These are phyloP conservation scores for Herpetospermum pedunculosum DNA, from an alignment of 306 rosid species.

Conservation along the genomic window DNA sequence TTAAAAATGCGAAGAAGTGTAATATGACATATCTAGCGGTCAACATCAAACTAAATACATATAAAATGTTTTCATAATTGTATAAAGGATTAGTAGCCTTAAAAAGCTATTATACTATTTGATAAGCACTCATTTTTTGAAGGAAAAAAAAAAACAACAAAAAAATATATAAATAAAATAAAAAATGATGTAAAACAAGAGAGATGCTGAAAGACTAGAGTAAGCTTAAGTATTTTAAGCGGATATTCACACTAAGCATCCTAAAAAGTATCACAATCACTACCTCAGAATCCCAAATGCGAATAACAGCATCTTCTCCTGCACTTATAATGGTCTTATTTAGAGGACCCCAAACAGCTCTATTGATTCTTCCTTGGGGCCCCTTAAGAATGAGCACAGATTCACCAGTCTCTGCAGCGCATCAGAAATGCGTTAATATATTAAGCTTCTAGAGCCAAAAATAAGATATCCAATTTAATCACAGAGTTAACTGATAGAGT, in stretches of 20 bases:
- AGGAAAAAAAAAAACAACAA: no score
- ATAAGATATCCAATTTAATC: neutral
- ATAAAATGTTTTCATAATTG: neutral
- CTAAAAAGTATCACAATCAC: no score
- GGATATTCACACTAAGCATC: no score
- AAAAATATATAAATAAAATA: no score
- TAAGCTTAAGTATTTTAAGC: no score
- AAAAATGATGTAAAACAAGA: no score
- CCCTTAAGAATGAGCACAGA: conserved; percentile 59
- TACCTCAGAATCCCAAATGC: conserved; percentile 95
- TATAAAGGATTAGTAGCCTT: neutral
- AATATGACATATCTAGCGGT: neutral
- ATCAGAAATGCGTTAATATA: neutral
- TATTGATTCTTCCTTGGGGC: conserved; percentile 83
- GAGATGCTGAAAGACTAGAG: no score
- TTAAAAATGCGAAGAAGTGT: neutral
- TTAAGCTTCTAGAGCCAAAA: neutral
- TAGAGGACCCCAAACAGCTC: conserved; percentile 95
- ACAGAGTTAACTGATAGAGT: neutral
- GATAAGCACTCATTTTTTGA: neutral
- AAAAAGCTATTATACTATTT: neutral
- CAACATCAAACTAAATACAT: neutral
- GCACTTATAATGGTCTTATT: conserved; percentile 72
- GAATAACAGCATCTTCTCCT: conserved; percentile 77
- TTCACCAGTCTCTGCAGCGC: conserved; percentile 57